These are phyloP conservation scores for Tylopilus balloui DNA, from an alignment of 768 basidiomycete genomes.

Conservation along the genomic window DNA sequence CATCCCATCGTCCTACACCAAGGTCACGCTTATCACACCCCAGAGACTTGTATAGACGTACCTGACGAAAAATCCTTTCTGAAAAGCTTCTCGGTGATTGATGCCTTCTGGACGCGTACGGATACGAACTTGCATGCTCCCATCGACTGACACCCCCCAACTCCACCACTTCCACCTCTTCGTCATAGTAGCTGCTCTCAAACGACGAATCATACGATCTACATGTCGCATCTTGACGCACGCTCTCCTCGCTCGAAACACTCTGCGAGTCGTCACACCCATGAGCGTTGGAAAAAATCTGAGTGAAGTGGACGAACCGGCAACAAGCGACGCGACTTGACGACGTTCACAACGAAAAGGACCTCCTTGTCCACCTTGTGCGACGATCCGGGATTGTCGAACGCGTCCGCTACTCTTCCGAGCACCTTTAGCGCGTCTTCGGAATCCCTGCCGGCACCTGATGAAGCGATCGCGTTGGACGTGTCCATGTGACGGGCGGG, in stretches of 20 bases:
- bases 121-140: slow-evolving; percentile 17
- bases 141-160: slow-evolving; percentile 10
- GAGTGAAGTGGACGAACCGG: slow-evolving; percentile 12
- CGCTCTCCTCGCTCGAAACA: slow-evolving; percentile 15
- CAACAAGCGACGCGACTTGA: slow-evolving; percentile 20
- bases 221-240: slow-evolving; percentile 1
- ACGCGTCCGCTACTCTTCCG: slow-evolving; percentile 28
- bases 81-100: background rate
- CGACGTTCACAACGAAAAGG: slow-evolving; percentile 20
- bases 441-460: background rate
- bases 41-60: background rate
- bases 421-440: slow-evolving; percentile 24
- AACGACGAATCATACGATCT: slow-evolving; percentile 9
- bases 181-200: slow-evolving; percentile 16
- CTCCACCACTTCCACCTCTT: slow-evolving; percentile 16
- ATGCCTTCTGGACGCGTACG: slow-evolving; percentile 4
- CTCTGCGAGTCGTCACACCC: slow-evolving; percentile 6
- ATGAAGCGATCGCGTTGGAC: background rate
- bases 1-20: slow-evolving; percentile 11
- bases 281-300: background rate
- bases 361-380: slow-evolving; percentile 19
- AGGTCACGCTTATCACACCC: background rate
- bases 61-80: slow-evolving; percentile 10
- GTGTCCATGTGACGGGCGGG: slow-evolving; percentile 6
- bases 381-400: slow-evolving; percentile 20